Evolutionary conservation across 495 filamentous ascomycete genomes (phyloP).

Genomic region (Rostrohypoxylon terebratum): DNA sequence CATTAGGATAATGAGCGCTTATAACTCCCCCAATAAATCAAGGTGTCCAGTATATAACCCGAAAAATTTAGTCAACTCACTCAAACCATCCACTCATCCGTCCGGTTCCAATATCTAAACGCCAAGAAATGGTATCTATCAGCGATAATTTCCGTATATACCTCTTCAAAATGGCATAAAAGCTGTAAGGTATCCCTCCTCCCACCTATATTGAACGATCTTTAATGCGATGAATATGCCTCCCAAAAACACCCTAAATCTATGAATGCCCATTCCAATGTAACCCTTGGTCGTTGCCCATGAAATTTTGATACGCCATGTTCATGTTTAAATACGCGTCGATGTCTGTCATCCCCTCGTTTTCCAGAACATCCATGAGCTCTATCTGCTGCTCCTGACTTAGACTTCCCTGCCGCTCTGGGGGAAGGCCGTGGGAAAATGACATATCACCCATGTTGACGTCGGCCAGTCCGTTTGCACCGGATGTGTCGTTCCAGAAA

Average conservation of each 20-base stretch:
- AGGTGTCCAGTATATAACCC: background rate
- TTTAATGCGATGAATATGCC: slow-evolving; percentile 20
- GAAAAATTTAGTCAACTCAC: slow-evolving; percentile 19
- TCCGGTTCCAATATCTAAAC: slow-evolving; percentile 31
- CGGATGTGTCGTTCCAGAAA: slow-evolving; percentile 57
- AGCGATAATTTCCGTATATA: slow-evolving; percentile 33
- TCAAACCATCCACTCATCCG: slow-evolving; percentile 18
- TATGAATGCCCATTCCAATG: slow-evolving; percentile 37
- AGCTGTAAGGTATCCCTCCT: slow-evolving; percentile 20
- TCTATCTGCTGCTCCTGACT: slow-evolving; percentile 78
- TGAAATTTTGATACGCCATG: slow-evolving; percentile 31
- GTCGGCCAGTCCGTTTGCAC: slow-evolving; percentile 54
- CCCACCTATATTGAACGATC: slow-evolving; percentile 6
- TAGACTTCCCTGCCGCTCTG: slow-evolving; percentile 69
- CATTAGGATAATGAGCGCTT: background rate
- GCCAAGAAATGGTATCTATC: slow-evolving; percentile 46
- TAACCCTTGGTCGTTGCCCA: slow-evolving; percentile 41
- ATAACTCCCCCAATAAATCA: background rate
- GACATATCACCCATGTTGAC: slow-evolving; percentile 42
- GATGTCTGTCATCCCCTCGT: slow-evolving; percentile 72
- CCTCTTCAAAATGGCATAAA: slow-evolving; percentile 22
- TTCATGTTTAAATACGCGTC: slow-evolving; percentile 68
- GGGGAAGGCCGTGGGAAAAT: slow-evolving; percentile 45
- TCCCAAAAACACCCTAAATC: background rate
- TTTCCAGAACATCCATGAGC: slow-evolving; percentile 73